These are phyloP conservation scores for Ophiocordyceps sinensis DNA, from an alignment of 2,329 filamentous ascomycete genomes.

Conservation along the genomic window DNA sequence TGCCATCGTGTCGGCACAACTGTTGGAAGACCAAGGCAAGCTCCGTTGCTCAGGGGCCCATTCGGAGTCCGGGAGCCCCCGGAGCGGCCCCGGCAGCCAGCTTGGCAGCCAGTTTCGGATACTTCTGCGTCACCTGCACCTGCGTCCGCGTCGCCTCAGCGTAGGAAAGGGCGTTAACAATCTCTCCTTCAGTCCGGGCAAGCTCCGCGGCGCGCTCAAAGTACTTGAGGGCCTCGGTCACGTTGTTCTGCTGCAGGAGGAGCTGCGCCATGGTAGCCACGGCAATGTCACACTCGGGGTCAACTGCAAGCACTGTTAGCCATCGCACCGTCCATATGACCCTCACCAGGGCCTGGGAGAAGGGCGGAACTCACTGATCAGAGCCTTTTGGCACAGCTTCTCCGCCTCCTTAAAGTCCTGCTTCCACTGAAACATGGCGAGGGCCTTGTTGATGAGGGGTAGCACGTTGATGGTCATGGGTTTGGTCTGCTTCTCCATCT, in stretches of 20 bases:
- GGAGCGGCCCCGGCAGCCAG: slow-evolving; percentile 28
- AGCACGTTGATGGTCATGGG: slow-evolving; percentile 95
- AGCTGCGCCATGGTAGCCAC: slow-evolving; percentile 98
- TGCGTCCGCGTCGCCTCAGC: slow-evolving; percentile 94
- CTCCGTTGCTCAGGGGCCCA: slow-evolving; percentile 17
- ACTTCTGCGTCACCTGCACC: slow-evolving; percentile 80
- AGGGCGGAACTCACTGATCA: slow-evolving; percentile 61
- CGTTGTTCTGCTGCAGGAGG: slow-evolving; percentile 93
- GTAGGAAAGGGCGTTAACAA: slow-evolving; percentile 91
- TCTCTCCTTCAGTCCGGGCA: slow-evolving; percentile 85
- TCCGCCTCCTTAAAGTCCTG: slow-evolving; percentile 90
- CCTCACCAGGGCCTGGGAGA: neutral
- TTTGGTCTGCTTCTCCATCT: slow-evolving; percentile 93
- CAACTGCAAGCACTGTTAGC: slow-evolving; percentile 46
- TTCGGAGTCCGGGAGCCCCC: slow-evolving; percentile 20
- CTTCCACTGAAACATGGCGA: slow-evolving; percentile 97
- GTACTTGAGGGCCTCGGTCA: slow-evolving; percentile 86
- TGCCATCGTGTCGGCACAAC: neutral
- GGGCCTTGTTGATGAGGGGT: slow-evolving; percentile 94
- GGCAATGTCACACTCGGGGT: slow-evolving; percentile 96
- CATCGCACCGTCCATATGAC: neutral
- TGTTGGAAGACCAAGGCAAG: too few relatives aligned
- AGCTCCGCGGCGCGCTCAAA: slow-evolving; percentile 95
- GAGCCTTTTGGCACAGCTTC: slow-evolving; percentile 89
- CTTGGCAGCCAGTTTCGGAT: slow-evolving; percentile 63